A percentile compares a stretch with the other conserved stretches of the same genome.
Evolutionary conservation across 2,329 filamentous ascomycete genomes (phyloP).

Genomic region (Xylariaceae sp.): DNA sequence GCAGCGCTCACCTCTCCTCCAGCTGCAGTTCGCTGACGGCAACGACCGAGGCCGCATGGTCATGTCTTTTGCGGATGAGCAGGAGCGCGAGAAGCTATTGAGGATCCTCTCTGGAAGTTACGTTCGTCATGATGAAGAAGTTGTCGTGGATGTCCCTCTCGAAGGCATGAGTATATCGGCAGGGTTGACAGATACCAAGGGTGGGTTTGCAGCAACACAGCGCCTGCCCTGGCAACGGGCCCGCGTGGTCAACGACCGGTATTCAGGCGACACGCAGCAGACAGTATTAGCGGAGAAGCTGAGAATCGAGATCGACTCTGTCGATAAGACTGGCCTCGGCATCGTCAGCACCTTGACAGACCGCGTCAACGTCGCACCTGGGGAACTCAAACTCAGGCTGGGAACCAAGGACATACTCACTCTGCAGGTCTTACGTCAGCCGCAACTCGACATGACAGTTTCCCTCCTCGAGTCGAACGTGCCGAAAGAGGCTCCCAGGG

Average conservation of each 20-base stretch:
- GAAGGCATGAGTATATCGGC: conserved; percentile 58
- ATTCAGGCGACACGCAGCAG: conserved; percentile 55
- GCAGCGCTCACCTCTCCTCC: conserved; percentile 61
- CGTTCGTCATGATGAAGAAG: conserved; percentile 60
- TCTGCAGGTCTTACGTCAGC: conserved; percentile 63
- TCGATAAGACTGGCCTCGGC: conserved; percentile 40
- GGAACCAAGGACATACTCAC: conserved; percentile 57
- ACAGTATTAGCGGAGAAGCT: conserved; percentile 73
- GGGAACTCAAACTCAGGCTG: conserved; percentile 64
- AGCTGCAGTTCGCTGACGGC: conserved; percentile 64
- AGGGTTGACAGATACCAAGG: conserved; percentile 44
- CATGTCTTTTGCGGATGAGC: conserved; percentile 69
- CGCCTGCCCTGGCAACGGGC: conserved; percentile 60
- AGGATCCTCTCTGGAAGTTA: conserved; percentile 67
- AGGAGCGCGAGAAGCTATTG: conserved; percentile 66
- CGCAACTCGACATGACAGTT: conserved; percentile 72
- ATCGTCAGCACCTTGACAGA: conserved; percentile 67
- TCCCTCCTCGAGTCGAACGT: conserved; percentile 65
- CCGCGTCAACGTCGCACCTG: conserved; percentile 72
- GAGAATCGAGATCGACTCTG: conserved; percentile 68
- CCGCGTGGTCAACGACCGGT: conserved; percentile 67
- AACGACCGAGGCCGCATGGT: conserved; percentile 65
- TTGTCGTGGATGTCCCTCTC: conserved; percentile 65
- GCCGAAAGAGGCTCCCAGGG: conserved; percentile 55
- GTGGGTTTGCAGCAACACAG: conserved; percentile 43